Evolutionary conservation across 805 yeast genomes (phyloP), one percentile per base, ranked within the genome.

Genomic region (Candida schatavii): DNA sequence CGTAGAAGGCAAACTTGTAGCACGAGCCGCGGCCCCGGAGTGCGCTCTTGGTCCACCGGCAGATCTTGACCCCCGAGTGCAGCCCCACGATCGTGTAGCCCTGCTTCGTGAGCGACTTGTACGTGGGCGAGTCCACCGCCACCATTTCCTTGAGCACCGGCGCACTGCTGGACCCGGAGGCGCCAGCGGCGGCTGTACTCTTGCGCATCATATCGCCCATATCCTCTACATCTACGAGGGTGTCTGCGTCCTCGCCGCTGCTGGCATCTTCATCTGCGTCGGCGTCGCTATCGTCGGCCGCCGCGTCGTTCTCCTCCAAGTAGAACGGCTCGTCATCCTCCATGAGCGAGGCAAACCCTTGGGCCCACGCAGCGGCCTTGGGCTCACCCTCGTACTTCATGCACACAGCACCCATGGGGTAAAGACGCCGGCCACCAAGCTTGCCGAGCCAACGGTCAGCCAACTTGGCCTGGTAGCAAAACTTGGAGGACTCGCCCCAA

Each of bases 31-130:
- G 78, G 22, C 97, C 96, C 51, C 97, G 76, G 53, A 89, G 71
- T 1, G 97, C 97, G 44, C 93, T 85, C 57, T 90, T 90, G 0
- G 97, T 90, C 97, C 97, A 89, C 55, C 97, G 78, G 56, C 97
- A 89, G 22, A 90, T 87, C 59, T 89, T 89, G 35, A 89, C 97
- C 27, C 97, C 97, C 0, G 96, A 88, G 54, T 89, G 97, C 0
- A 95, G 81, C 3, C 97, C 97, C 31, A 89, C 95, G 47, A 89
- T 81, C 0, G 95, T 85, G 54, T 89, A 89, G 1, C 97, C 97
- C 64, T 89, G 97, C 54, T 89, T 89, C 0, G 97, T 90, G 41
- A 89, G 70, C 5, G 93, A 82, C 47, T 85, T 86, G 62, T 70
- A 89, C 0, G 97, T 89, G 21, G 96, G 97, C 0, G 96, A 86